Percentiles rank a stretch among this genome's conserved stretches.
phyloP scores from a whole-genome alignment of 495 filamentous ascomycete genomes.

The Hypoxylon cercidicola region DNA sequence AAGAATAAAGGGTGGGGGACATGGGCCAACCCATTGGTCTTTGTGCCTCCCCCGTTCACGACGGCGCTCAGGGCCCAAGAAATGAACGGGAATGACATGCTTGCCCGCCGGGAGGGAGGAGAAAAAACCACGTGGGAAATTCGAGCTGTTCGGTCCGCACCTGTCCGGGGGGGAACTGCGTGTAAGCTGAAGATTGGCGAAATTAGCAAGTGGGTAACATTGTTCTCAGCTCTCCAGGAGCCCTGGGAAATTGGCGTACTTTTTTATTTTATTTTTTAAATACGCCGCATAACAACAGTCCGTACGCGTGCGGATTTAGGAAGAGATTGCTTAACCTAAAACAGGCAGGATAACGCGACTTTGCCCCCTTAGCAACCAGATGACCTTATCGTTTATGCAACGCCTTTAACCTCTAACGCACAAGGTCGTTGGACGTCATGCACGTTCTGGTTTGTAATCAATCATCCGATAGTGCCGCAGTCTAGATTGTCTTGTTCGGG shows the following conservation, averaged over 20 bases:
- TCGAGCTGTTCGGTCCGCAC: slow-evolving; percentile 9
- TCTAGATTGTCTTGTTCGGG: background rate
- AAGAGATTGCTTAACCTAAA: slow-evolving; percentile 23
- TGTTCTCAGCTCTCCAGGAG: no score
- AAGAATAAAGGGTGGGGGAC: background rate
- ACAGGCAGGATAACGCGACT: slow-evolving; percentile 32
- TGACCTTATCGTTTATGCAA: slow-evolving; percentile 17
- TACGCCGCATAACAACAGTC: slow-evolving; percentile 14
- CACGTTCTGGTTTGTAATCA: slow-evolving; percentile 1
- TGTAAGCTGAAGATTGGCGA: slow-evolving; percentile 27
- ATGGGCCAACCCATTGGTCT: slow-evolving; percentile 11
- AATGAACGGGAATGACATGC: slow-evolving; percentile 23
- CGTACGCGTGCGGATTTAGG: slow-evolving; percentile 7
- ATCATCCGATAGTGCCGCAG: background rate
- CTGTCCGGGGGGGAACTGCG: background rate
- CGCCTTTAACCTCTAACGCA: background rate
- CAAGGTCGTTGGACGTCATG: background rate
- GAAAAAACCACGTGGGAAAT: slow-evolving; percentile 25
- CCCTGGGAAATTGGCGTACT: background rate
- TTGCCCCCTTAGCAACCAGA: slow-evolving; percentile 14
- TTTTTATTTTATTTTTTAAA: background rate
- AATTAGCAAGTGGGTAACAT: slow-evolving; percentile 10
- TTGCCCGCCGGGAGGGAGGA: slow-evolving; percentile 21
- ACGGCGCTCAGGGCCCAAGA: slow-evolving; percentile 4
- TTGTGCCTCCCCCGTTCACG: slow-evolving; percentile 6